These are phyloP conservation scores for Cyclotella atomus DNA, from an alignment of 108 stramenopile genomes.

Conservation along the genomic window DNA sequence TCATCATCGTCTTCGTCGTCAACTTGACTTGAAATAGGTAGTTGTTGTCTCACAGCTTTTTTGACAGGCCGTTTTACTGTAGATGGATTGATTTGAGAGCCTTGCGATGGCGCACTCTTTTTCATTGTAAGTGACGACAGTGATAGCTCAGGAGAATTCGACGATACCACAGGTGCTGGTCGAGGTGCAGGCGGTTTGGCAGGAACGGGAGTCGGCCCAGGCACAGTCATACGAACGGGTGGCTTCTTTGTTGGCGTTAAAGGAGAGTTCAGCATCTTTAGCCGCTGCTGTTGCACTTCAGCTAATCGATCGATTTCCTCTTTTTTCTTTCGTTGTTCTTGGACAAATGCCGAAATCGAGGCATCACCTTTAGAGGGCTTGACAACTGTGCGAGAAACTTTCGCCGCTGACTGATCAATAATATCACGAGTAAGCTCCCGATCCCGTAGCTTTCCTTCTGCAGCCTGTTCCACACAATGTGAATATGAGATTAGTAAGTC, in stretches of 20 bases:
- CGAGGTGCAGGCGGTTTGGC: slow-evolving; percentile 6
- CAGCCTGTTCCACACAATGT: slow-evolving; percentile 23
- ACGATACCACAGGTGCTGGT: slow-evolving; percentile 9
- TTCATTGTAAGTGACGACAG: slow-evolving; percentile 23
- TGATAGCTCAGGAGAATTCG: slow-evolving; percentile 7
- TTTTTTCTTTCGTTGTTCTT: slow-evolving; percentile 49
- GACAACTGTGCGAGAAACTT: slow-evolving; percentile 41
- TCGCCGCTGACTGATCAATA: slow-evolving; percentile 38
- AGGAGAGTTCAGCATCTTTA: slow-evolving; percentile 51
- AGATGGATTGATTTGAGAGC: not conserved
- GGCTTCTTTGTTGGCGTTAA: slow-evolving; percentile 26
- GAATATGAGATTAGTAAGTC: not conserved
- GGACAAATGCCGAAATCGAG: slow-evolving; percentile 41
- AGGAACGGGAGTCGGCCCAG: too few relatives aligned
- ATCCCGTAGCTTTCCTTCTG: slow-evolving; percentile 33
- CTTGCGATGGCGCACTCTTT: slow-evolving; percentile 1
- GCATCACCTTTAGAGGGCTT: slow-evolving; percentile 38
- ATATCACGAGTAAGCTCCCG: slow-evolving; percentile 45
- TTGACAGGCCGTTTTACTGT: slow-evolving; percentile 6
- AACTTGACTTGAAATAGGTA: slow-evolving; percentile 25
- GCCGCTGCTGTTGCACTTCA: slow-evolving; percentile 27
- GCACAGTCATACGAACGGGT: slow-evolving; percentile 6
- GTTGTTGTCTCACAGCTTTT: slow-evolving; percentile 45
- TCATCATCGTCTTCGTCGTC: slow-evolving; percentile 51
- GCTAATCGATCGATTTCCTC: slow-evolving; percentile 44